Conservation (phyloP, 2,329 filamentous ascomycete genomes). For the Sclerotiophoma versabilis region DNA sequence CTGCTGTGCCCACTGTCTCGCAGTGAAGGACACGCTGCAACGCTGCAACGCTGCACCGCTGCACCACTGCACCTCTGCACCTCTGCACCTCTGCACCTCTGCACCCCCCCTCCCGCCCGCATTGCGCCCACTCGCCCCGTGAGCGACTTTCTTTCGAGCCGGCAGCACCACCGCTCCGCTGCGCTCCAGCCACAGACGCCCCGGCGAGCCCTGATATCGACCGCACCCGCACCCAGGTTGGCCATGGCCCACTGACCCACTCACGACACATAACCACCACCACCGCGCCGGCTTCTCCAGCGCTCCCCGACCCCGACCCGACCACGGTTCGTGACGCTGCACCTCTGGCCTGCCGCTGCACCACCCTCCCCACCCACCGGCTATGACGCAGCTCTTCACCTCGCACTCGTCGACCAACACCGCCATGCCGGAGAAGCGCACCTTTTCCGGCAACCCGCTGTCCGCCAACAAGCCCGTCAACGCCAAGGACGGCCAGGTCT, state of each 20-base stretch:
- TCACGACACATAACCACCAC: slow-evolving; percentile 21
- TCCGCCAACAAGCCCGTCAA: slow-evolving; percentile 57
- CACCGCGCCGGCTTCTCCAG: no score
- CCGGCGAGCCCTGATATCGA: slow-evolving; percentile 25
- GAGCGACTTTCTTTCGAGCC: slow-evolving; percentile 38
- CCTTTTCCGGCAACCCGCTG: slow-evolving; percentile 56
- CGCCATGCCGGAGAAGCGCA: slow-evolving; percentile 55
- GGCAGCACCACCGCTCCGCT: slow-evolving; percentile 17
- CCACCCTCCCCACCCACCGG: slow-evolving; percentile 4
- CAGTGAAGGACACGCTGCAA: slow-evolving; percentile 5
- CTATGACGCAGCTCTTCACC: slow-evolving; percentile 55
- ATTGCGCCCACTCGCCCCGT: slow-evolving; percentile 15
- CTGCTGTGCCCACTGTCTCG: slow-evolving; percentile 3
- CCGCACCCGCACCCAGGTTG: slow-evolving; percentile 25
- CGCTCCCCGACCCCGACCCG: slow-evolving; percentile 11
- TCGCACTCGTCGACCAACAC: slow-evolving; percentile 46
- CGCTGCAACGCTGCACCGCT: slow-evolving; percentile 4
- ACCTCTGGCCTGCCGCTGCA: slow-evolving; percentile 8
- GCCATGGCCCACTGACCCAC: slow-evolving; percentile 47
- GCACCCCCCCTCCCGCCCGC: neutral
- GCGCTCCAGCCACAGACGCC: slow-evolving; percentile 33
- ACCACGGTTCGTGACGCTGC: slow-evolving; percentile 9
- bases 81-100: slow-evolving; percentile 5
- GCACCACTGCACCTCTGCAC: neutral
- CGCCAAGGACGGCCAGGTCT: slow-evolving; percentile 61